A percentile compares a stretch with the other conserved stretches of the same genome.
phyloP scores from a whole-genome alignment of 345 rosid species.

The Capsella bursapastoris region DNA sequence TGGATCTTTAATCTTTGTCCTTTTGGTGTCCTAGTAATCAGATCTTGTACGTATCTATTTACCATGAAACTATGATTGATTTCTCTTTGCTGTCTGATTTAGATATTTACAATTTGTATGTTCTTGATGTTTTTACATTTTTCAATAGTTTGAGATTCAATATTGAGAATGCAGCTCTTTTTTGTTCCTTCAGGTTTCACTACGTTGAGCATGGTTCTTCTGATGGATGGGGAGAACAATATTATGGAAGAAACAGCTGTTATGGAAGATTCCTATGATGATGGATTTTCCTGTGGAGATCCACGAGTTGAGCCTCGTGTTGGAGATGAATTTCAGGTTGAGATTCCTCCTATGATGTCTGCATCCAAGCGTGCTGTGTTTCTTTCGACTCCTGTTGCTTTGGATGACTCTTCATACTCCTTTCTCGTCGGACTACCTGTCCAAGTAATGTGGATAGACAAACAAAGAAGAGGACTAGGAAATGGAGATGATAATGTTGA shows the following conservation, averaged over 20 bases:
- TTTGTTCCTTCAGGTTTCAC: slow-evolving; percentile 4
- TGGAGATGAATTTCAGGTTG: slow-evolving; percentile 69
- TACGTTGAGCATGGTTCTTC: slow-evolving; percentile 50
- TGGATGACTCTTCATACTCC: slow-evolving; percentile 46
- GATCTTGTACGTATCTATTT: slow-evolving; percentile 29
- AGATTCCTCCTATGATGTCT: slow-evolving; percentile 66
- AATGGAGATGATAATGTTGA: slow-evolving; percentile 39
- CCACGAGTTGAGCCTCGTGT: slow-evolving; percentile 59
- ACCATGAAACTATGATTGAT: slow-evolving; percentile 9
- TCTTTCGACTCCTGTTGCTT: slow-evolving; percentile 50
- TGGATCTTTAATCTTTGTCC: slow-evolving; percentile 2
- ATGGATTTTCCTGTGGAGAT: slow-evolving; percentile 55
- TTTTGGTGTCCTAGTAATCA: slow-evolving; percentile 23
- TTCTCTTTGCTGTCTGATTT: slow-evolving; percentile 15
- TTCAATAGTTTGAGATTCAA: not conserved
- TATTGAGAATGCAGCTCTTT: slow-evolving; percentile 18
- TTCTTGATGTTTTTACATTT: slow-evolving; percentile 8
- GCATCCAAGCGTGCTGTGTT: slow-evolving; percentile 46
- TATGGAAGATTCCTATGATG: slow-evolving; percentile 47
- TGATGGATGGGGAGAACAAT: slow-evolving; percentile 44
- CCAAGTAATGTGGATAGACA: slow-evolving; percentile 52
- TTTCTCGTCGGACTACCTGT: slow-evolving; percentile 62
- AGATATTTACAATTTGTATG: slow-evolving; percentile 27
- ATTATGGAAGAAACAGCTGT: slow-evolving; percentile 44
- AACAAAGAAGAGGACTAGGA: slow-evolving; percentile 28